A percentile compares a stretch with the other conserved stretches of the same genome.
Conservation (phyloP, 257 asterid genomes). For the Petrea volubilis region DNA sequence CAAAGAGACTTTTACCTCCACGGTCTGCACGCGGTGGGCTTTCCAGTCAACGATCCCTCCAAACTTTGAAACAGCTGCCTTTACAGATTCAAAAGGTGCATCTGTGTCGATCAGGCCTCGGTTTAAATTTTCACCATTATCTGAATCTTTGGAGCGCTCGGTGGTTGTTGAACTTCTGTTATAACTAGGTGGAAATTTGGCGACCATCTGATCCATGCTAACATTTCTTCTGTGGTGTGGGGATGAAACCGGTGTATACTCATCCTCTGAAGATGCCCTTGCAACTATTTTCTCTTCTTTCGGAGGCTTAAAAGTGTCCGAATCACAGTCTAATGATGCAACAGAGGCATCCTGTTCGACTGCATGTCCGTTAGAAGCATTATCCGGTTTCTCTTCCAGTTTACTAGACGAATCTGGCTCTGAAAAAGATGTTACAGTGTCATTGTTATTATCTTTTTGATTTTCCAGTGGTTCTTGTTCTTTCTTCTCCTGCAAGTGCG, state of each 20-base stretch:
- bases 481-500: conserved; percentile 12
- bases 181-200: conserved; percentile 37
- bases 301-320: conserved; percentile 12
- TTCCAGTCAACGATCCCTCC: conserved; percentile 99
- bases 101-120: conserved; percentile 77
- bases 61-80: conserved; percentile 94
- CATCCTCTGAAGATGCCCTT: conserved; percentile 41
- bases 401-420: conserved; percentile 21
- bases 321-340: neutral
- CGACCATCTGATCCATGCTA: conserved; percentile 33
- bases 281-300: conserved; percentile 39
- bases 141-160: conserved; percentile 26
- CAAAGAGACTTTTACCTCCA: conserved; percentile 69
- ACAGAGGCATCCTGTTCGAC: conserved; percentile 14
- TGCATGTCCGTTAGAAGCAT: conserved; percentile 34
- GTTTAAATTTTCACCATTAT: conserved; percentile 24
- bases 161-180: conserved; percentile 16
- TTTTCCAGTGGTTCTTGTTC: conserved; percentile 19
- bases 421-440: neutral
- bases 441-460: conserved; percentile 4
- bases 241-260: conserved; percentile 29
- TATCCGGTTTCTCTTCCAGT: conserved; percentile 26
- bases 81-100: conserved; percentile 88
- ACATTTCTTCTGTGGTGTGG: conserved; percentile 34
- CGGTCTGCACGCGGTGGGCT: conserved; percentile 86